A percentile compares a stretch with the other conserved stretches of the same genome.
Conservation (phyloP, 768 basidiomycete genomes). For the Podaxis pistillaris region DNA sequence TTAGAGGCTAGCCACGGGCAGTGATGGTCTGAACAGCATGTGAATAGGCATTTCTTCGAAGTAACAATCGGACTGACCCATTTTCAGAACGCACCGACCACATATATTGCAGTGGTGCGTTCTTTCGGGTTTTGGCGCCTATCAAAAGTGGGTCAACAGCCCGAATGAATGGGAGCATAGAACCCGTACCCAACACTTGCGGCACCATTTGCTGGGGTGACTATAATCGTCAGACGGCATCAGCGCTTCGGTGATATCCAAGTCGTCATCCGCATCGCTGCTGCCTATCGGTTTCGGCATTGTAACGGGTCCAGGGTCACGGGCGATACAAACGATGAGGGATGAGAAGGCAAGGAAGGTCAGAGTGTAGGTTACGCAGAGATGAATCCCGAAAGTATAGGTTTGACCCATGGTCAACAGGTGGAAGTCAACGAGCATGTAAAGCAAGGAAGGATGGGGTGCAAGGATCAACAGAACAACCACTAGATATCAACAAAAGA, state of each 20-base stretch:
- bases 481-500: slow-evolving; percentile 20
- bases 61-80: slow-evolving; percentile 54
- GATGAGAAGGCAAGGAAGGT: slow-evolving; percentile 71
- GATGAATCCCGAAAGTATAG: slow-evolving; percentile 48
- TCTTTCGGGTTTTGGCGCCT: slow-evolving; percentile 75
- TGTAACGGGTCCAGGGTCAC: slow-evolving; percentile 74
- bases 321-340: slow-evolving; percentile 65
- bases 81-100: slow-evolving; percentile 78
- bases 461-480: slow-evolving; percentile 58
- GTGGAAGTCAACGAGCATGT: slow-evolving; percentile 67
- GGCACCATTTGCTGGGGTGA: slow-evolving; percentile 68
- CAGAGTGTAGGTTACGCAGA: slow-evolving; percentile 59
- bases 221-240: slow-evolving; percentile 44
- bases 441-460: slow-evolving; percentile 74
- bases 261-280: slow-evolving; percentile 31
- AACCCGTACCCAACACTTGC: slow-evolving; percentile 62
- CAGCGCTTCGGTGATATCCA: slow-evolving; percentile 61
- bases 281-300: slow-evolving; percentile 21
- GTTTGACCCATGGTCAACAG: slow-evolving; percentile 51
- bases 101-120: slow-evolving; percentile 78
- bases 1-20: slow-evolving; percentile 80
- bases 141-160: background rate
- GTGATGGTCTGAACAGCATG: slow-evolving; percentile 64
- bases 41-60: slow-evolving; percentile 10
- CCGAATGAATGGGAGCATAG: background rate